Base-by-base conservation (phyloP, 1,284 basidiomycete genomes). In the Trichosporon asahii region DNA sequence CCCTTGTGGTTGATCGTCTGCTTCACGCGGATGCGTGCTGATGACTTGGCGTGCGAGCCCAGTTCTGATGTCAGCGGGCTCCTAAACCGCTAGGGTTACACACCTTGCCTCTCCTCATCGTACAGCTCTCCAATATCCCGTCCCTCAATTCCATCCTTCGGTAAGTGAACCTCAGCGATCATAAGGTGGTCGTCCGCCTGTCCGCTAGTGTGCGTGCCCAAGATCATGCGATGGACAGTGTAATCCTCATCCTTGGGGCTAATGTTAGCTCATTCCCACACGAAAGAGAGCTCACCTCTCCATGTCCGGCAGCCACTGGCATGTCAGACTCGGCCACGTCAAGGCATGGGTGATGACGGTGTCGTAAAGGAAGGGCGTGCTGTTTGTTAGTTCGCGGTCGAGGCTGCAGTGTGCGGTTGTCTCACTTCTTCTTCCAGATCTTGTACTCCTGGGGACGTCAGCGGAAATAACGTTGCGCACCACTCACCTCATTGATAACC, bases 301-400 rank as follows among this genome's bases (percentile, higher is more conserved):
- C 83, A 90, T 91, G 86, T 99, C 96, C 0, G 97, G 97, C 82
- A 99, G 93, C 97, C 97, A 99, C 85, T 99, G 97, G 82, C 93
- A 95, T 2, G 97, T 99, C 77, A 99, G 83, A 77, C 91, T 94
- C 18, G 97, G 97, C 97, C 97, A 99, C 82, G 98, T 95, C 67
- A 99, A 87, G 29, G 97, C 96, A 81, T 98, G 95, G 0, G 96
- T 98, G 77, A 99, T 92, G 75, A 99, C 93, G 23, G 96, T 88
- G 84, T 99, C 96, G 84, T 99, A 99, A 29, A 98, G 88, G 84
- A 97, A 98, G 23, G 94, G 94, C 64, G 94, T 92, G 85, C 81
- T 82, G 66, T 12, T 25, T 37, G 68, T 70, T 37, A 69, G 66
- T 5, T 37, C 7, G 40, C n/a, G 64, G 49, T 53, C 49, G 49